Percentiles rank a stretch among this genome's conserved stretches.
Evolutionary conservation across 345 rosid species (phyloP).

Genomic region (Eucalyptus camaldulensis): DNA sequence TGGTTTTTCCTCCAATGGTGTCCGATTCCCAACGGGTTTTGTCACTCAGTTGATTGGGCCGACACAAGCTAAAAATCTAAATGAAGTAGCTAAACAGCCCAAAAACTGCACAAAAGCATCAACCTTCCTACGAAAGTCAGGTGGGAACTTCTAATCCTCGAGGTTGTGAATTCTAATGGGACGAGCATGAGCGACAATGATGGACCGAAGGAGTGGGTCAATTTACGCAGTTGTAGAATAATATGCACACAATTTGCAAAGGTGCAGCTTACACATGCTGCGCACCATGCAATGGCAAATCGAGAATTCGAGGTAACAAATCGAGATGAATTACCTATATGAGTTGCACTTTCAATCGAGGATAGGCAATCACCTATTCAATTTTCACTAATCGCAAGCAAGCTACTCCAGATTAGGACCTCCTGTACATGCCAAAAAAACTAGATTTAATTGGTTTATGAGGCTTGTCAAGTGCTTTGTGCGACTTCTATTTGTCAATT

Average conservation of each 20-base stretch:
- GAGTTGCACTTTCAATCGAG: not conserved
- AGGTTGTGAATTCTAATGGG: not conserved
- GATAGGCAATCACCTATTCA: not conserved
- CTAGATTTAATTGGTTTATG: not conserved
- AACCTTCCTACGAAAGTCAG: not conserved
- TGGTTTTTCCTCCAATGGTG: not conserved
- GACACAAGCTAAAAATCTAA: not conserved
- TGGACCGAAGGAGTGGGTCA: not conserved
- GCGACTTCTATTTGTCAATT: not conserved
- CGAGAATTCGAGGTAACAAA: not conserved
- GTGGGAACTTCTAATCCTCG: not conserved
- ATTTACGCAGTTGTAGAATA: not conserved
- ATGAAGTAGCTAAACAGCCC: not conserved
- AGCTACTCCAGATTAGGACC: not conserved
- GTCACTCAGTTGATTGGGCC: not conserved
- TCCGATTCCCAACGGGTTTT: not conserved
- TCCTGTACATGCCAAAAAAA: not conserved
- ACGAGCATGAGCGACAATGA: not conserved
- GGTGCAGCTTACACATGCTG: not conserved
- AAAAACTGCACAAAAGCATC: not conserved
- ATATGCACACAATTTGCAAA: not conserved
- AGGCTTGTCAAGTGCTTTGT: not conserved
- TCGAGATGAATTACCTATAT: not conserved
- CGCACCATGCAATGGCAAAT: not conserved
- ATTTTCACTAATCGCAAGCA: not conserved